Percentiles rank a stretch among this genome's conserved stretches.
These are phyloP conservation scores for Agaricus subrufescens DNA, from an alignment of 768 basidiomycete genomes.

Conservation along the genomic window DNA sequence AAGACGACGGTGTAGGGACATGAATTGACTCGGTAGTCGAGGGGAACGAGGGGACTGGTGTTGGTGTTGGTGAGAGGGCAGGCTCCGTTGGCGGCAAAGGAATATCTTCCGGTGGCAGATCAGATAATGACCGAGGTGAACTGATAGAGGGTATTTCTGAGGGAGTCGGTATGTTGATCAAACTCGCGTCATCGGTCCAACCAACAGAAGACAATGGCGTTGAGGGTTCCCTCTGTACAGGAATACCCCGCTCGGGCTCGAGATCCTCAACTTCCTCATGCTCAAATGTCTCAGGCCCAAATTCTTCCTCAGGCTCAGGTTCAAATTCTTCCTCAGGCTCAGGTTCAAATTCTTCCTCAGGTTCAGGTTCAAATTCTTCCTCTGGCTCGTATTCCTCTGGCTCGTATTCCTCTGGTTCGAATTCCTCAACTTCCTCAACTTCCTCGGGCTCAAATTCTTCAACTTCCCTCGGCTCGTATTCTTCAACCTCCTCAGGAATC, in stretches of 20 bases:
- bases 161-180: slow-evolving; percentile 21
- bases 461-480: too few relatives aligned
- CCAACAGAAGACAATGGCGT: slow-evolving; percentile 3
- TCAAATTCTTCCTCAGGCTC: too few relatives aligned
- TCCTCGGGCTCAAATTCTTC: too few relatives aligned
- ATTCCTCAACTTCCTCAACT: too few relatives aligned
- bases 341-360: neutral
- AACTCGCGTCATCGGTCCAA: slow-evolving; percentile 11
- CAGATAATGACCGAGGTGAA: slow-evolving; percentile 24
- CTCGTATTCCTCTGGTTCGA: too few relatives aligned
- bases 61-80: slow-evolving; percentile 4
- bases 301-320: too few relatives aligned
- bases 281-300: too few relatives aligned
- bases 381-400: neutral
- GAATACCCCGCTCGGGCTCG: too few relatives aligned
- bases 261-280: too few relatives aligned
- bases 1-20: slow-evolving; percentile 28
- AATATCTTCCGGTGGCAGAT: slow-evolving; percentile 22
- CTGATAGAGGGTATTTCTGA: slow-evolving; percentile 21
- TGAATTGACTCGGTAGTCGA: slow-evolving; percentile 34
- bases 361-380: neutral
- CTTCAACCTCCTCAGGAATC: slow-evolving; percentile 18
- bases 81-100: slow-evolving; percentile 18
- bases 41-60: slow-evolving; percentile 15
- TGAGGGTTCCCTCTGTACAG: neutral